Evolutionary conservation across 2,329 filamentous ascomycete species (phyloP), one percentile per base, ranked within the genome.

Genomic region (Phyllosticta ampelicida): DNA sequence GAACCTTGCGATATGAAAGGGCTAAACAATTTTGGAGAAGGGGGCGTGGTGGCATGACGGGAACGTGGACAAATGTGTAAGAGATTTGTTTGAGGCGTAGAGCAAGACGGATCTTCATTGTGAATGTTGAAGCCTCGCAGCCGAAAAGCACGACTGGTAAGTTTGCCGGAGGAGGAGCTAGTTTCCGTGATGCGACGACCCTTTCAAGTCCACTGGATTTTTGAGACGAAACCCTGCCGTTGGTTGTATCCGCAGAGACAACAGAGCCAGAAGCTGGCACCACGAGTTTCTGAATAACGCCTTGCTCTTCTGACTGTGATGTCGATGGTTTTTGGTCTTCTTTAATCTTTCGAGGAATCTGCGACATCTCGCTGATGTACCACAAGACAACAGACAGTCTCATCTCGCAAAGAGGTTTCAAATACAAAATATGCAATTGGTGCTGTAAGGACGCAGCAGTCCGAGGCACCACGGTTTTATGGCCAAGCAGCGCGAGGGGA

Each of bases 1-100:
- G 86, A 59, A 89, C 87, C 59, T 86, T 84, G 3, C 86, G 80
- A 71, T 90, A 85, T 5, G 75, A 73, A 56, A 89, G 76, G 26
- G 83, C 84, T 13, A 90, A 76, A 6, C 16, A 13, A 23, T 23
- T 3, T 1, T 74, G 72, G 11, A 89, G 66, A 66, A 87, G 84
- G 0, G 85, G 84, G 26, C 86, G 82, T 3, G 86, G 86, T 64
- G 74, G 70, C 70, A 74, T 74, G 9, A 67, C 69, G 1, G 71
- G 71, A 18, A 74, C 71, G 21, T 68, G 60, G 26, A 74, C 62
- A 61, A 73, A 74, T 6, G 68, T 68, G 57, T 72, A 74, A 1
- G 71, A 66, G 29, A 74, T 67, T 51, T 67, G 64, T 60, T 74
- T 74, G 53, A 75, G 60, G 23, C 65, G 63, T 20, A 75, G 63